Evolutionary conservation across 2,329 filamentous ascomycete genomes (phyloP), one percentile per base, ranked within the genome.

Genomic region (Aspergillus sp.): DNA sequence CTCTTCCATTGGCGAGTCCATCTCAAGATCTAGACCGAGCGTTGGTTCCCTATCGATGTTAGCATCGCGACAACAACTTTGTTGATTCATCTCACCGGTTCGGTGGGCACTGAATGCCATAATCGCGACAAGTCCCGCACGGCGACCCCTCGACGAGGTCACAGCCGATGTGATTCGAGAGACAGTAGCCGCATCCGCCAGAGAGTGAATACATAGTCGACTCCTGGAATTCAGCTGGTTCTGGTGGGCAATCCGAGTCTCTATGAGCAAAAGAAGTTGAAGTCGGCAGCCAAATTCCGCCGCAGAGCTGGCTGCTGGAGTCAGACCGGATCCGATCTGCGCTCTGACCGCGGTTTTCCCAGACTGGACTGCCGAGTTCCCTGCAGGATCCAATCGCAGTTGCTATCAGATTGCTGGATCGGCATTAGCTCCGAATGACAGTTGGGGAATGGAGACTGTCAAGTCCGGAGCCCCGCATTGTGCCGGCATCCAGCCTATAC

Each of bases 61-160:
- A 41, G 34, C 34, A 28, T 7, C 11, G 25, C 28, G 47, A 4
- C 23, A 23, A 50, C 45, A 43, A 48, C n/a, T 23, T 28, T 31
- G n/a, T 15, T 15, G 4, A 15, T 13, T 3, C 9, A 2, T 41
- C 34, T 41, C 11, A 41, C 34, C 17, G 23, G 11, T 31, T 28
- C 38, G 54, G 54, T 13, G 54, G 43, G 38, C 43, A 56, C n/a
- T 56, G 47, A 23, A 56, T 56, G 23, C 31, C 13, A 38, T 34
- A 56, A 11, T 56, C 54, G 30, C 54, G 54, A 48, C 54, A 56
- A n/a, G 54, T 56, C 25, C 31, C 31, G 23, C 54, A 56, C 15
- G 54, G 54, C 28, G 45, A 48, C 17, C 48, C 43, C 9, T 31
- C 54, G n/a, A 34, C 15, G 9, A 48, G 25, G n/a, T 47, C 54